Conservation (phyloP, 106 monocot genomes). For the Xerophyta viscosa region DNA sequence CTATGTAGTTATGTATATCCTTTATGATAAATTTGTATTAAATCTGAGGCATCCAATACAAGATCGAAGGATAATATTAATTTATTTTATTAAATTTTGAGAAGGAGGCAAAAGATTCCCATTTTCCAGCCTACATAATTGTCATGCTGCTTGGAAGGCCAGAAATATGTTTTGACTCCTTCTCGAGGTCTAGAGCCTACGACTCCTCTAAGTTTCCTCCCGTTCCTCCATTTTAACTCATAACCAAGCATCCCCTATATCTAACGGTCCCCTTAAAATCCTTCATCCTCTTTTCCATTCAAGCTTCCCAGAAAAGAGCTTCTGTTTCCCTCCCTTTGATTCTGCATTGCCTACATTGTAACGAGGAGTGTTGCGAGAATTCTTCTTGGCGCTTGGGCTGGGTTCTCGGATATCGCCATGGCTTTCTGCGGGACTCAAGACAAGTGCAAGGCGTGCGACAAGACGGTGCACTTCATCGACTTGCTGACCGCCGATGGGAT, state of each 20-base stretch:
- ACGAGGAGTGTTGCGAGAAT: neutral
- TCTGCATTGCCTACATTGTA: neutral
- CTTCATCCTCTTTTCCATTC: neutral
- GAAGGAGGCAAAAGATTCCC: too few relatives aligned
- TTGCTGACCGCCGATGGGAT: slow-evolving; percentile 40
- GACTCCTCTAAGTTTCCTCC: slow-evolving; percentile 12
- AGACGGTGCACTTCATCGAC: slow-evolving; percentile 49
- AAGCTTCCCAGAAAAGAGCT: neutral
- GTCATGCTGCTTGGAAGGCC: too few relatives aligned
- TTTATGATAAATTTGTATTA: too few relatives aligned
- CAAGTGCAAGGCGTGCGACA: slow-evolving; percentile 57
- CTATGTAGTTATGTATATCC: too few relatives aligned
- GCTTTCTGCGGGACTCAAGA: slow-evolving; percentile 58
- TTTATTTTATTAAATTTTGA: too few relatives aligned
- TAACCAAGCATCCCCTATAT: neutral
- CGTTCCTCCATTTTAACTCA: neutral
- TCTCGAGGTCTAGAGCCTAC: slow-evolving; percentile 8
- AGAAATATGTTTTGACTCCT: neutral
- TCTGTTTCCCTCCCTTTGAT: neutral
- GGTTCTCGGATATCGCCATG: slow-evolving; percentile 15
- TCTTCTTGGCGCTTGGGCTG: neutral
- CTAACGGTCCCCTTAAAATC: neutral
- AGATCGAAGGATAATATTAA: too few relatives aligned
- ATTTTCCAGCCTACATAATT: too few relatives aligned
- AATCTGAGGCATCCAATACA: too few relatives aligned